Base-by-base conservation (phyloP, 2,329 filamentous ascomycete species). In the Xylaria sp. region DNA sequence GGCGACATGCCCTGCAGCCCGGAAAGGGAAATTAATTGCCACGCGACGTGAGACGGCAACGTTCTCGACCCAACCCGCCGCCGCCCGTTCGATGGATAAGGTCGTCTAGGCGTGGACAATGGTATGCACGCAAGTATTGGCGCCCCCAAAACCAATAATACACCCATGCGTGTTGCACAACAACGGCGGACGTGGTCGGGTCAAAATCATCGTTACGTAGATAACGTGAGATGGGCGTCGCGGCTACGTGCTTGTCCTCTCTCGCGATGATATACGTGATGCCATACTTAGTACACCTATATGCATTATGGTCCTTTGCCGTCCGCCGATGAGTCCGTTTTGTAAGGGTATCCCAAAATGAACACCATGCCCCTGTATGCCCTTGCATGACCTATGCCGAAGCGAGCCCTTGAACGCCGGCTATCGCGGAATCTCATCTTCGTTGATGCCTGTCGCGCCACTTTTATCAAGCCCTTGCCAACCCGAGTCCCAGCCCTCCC, bases 381-480 rank as follows among this genome's bases (percentile, higher is more conserved):
- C 25, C n/a, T 41, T 41, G 44, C 37, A 53, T 56, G 54, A 17
- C 40, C 37, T 15, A 11, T 60, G 6, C 47, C 23, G 19, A 48
- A 38, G 21, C 25, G 53, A n/a, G 47, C 41, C 35, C 25, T 40
- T 7, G 35, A 35, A 25, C 15, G 25, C 19, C 21, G n/a, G 5
- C 37, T 46, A 52, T 67, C 54, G 63, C 41, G 65, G 64, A 61
- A 68, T 64, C 17, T 67, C 25, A 31, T 59, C 60, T 27, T 55
- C 66, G 23, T 64, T 55, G 52, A 67, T 63, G 23, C 69, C 69
- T 38, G 61, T 67, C 3, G 70, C 70, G 8, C 84, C 84, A 64
- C 83, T 86, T 51, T 80, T 78, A 66, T 86, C 84, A 29, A 85
- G 68, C 6, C 83, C 84, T 65, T 80, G 74, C 80, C 82, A 85